These are phyloP conservation scores for Fusarium sp. DNA, from an alignment of 2,329 filamentous ascomycete genomes.

Conservation along the genomic window DNA sequence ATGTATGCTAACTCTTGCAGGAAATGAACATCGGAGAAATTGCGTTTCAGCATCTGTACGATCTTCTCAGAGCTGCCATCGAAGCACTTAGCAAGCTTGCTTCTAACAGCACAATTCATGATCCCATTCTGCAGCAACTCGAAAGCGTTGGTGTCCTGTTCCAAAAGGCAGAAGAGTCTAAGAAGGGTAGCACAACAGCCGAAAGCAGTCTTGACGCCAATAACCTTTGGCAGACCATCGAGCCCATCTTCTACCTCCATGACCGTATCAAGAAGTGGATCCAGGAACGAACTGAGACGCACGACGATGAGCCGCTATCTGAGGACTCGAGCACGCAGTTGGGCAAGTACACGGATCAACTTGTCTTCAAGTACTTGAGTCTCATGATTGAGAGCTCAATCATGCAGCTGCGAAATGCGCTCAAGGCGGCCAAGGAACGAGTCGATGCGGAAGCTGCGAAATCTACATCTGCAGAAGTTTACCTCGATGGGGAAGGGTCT, in stretches of 20 bases:
- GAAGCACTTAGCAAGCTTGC: constrained; percentile 44
- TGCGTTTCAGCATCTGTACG: constrained; percentile 50
- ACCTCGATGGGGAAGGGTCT: constrained; percentile 80
- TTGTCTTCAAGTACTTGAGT: constrained; percentile 86
- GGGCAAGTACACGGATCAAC: constrained; percentile 85
- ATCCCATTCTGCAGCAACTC: constrained; percentile 45
- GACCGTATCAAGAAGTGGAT: constrained; percentile 57
- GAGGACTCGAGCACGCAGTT: constrained; percentile 40
- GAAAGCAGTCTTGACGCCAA: constrained; percentile 37
- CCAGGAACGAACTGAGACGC: constrained; percentile 74
- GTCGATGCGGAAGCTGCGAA: constrained; percentile 56
- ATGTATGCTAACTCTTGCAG: constrained; percentile 42
- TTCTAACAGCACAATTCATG: constrained; percentile 31
- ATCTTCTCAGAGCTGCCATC: constrained; percentile 45
- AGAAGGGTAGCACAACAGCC: constrained; percentile 14
- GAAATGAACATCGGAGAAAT: constrained; percentile 72
- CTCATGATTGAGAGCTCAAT: constrained; percentile 92
- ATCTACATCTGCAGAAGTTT: constrained; percentile 67
- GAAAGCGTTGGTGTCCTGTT: constrained; percentile 45
- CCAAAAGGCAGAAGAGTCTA: constrained; percentile 43
- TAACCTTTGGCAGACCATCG: constrained; percentile 85
- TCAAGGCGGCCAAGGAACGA: constrained; percentile 61
- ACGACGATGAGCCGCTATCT: constrained; percentile 33
- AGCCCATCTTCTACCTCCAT: constrained; percentile 76
- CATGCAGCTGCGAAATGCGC: constrained; percentile 78